phyloP scores from a whole-genome alignment of 2,329 filamentous ascomycete species.

The Aureobasidium namibiae region DNA sequence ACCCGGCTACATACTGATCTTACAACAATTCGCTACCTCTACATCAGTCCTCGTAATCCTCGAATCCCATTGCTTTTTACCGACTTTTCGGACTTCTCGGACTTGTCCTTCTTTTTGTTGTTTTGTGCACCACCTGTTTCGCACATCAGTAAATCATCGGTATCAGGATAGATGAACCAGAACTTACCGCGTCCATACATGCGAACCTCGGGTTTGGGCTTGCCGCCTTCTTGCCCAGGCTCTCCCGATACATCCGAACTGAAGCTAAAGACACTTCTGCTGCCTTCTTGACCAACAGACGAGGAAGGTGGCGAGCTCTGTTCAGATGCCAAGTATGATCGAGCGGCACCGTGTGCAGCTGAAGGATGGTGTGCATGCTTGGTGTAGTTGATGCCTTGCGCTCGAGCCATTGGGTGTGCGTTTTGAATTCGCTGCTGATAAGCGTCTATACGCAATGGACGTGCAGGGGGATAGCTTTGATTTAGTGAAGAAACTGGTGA shows the following conservation, averaged over 20 bases:
- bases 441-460: conserved; percentile 1
- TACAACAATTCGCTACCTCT: not conserved
- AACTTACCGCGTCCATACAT: conserved; percentile 46
- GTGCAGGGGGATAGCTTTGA: conserved; percentile 9
- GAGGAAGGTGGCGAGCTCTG: conserved; percentile 15
- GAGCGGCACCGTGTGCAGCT: not conserved
- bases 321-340: conserved; percentile 1
- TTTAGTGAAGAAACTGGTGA: conserved; percentile 13
- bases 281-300: conserved; percentile 22
- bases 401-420: conserved; percentile 3
- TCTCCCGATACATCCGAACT: conserved; percentile 19
- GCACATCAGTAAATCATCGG: conserved; percentile 18
- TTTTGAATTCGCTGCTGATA: conserved; percentile 3
- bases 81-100: conserved; percentile 20
- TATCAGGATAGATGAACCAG: conserved; percentile 17
- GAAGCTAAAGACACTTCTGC: conserved; percentile 34
- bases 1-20: not conserved
- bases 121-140: conserved; percentile 44
- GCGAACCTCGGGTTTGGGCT: conserved; percentile 41
- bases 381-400: not conserved
- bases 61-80: not conserved
- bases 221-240: conserved; percentile 35
- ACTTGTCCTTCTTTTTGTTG: conserved; percentile 39
- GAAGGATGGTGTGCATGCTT: conserved; percentile 1
- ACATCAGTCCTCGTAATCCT: conserved; percentile 10